Evolutionary conservation across 2,329 filamentous ascomycete genomes (phyloP), one percentile per base, ranked within the genome.

Genomic region (Hyphodiscus sp.): DNA sequence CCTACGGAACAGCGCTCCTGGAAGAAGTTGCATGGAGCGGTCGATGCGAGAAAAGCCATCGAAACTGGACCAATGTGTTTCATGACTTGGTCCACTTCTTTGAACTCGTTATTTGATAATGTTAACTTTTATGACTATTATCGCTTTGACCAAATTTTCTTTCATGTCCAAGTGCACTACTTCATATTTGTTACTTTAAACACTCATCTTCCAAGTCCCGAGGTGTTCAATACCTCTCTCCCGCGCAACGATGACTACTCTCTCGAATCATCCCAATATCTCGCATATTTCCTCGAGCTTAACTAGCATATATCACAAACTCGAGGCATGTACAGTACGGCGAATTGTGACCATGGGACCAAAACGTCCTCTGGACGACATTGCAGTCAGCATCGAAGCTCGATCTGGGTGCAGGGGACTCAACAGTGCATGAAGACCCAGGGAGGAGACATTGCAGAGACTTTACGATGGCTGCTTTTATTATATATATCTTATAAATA

Each of bases 171-270:
- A 64, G 64, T 76, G 73, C 47, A 76, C 74, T 2, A 73, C 73
- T 64, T 77, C 74, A 60, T 73, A 76, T 56, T 73, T 70, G 20
- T 67, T 72, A n/a, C 69, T 69, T 60, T 76, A 74, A 51, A 76
- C 71, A 56, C 71, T 75, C 73, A 76, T 76, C 57, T 76, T 77
- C 73, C 74, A 77, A 30, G n/a, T 76, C 10, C 75, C 74, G 41
- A 77, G 62, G 61, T 74, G 70, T 54, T 76, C 74, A 19, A 76
- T 62, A 1, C 71, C 69, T 46, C 66, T 67, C 55, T 65, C 69
- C 42, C 61, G 33, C 59, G 73, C 75, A 6, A 75, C 64, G n/a
- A 76, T 61, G 42, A 76, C 63, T 38, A 77, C 70, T 53, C 74
- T 74, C 19, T 74, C 72, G 56, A 74, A 77, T 2, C 74, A 66